Evolutionary conservation across 306 rosid genomes (phyloP).

Genomic region (Quercus agrifolia): DNA sequence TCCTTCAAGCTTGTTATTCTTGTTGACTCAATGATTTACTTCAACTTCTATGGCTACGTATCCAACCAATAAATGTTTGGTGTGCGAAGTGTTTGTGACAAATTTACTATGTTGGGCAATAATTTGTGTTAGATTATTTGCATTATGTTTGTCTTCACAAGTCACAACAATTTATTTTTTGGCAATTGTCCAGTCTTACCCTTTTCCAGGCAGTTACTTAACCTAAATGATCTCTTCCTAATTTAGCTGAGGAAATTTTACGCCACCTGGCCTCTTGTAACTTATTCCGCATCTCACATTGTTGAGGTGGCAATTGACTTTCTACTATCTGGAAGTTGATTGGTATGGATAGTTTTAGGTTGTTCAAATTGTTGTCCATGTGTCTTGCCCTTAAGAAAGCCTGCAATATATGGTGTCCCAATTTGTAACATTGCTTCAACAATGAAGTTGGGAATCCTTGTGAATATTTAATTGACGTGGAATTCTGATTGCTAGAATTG

Average conservation of each 20-base stretch:
- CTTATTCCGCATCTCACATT: neutral
- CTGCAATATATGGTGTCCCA: neutral
- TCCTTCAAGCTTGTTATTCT: neutral
- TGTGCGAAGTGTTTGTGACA: neutral
- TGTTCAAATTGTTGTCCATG: neutral
- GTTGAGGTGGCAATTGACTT: neutral
- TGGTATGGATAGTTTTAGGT: neutral
- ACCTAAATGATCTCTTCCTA: neutral
- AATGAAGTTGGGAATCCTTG: neutral
- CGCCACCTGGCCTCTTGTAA: neutral
- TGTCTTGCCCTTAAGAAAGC: neutral
- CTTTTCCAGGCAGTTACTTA: neutral
- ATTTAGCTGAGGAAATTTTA: neutral
- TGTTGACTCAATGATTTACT: neutral
- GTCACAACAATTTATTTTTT: neutral
- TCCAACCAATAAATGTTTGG: neutral
- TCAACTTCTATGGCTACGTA: neutral
- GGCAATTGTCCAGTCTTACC: neutral
- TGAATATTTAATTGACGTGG: neutral
- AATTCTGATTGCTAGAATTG: neutral
- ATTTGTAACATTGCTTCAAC: neutral
- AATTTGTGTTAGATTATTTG: neutral
- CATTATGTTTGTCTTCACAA: neutral
- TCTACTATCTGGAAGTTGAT: neutral
- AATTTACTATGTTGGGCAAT: neutral